These are phyloP conservation scores for Triticum turgidum DNA, from an alignment of 176 grass and related monocot genomes.

Conservation along the genomic window DNA sequence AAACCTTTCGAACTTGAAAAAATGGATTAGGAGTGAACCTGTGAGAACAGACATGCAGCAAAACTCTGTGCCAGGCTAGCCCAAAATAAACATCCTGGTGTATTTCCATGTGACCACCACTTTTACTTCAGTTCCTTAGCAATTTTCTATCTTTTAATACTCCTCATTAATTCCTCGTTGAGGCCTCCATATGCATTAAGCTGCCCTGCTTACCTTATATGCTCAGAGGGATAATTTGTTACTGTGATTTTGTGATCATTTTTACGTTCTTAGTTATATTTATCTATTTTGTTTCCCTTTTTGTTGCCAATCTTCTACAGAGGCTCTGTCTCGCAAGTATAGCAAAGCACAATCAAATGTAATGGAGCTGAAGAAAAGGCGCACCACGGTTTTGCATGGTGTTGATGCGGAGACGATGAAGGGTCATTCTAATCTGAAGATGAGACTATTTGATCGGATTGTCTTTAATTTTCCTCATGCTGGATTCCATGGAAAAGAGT, in stretches of 20 bases:
- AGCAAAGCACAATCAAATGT: constrained; percentile 49
- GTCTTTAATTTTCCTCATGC: constrained; percentile 71
- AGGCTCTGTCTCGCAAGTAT: constrained; percentile 30
- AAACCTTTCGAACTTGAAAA: too few relatives aligned
- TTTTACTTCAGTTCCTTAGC: too few relatives aligned
- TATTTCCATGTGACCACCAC: too few relatives aligned
- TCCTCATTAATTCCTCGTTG: too few relatives aligned
- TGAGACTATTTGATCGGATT: constrained; percentile 47
- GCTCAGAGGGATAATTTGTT: too few relatives aligned
- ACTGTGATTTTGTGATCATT: background rate
- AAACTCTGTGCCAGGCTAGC: too few relatives aligned
- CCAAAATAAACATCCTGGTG: too few relatives aligned
- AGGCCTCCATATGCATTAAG: too few relatives aligned
- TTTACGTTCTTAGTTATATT: background rate
- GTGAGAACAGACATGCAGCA: too few relatives aligned
- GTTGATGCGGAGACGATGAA: constrained; percentile 41
- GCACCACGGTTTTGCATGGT: constrained; percentile 31
- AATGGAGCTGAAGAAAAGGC: constrained; percentile 30
- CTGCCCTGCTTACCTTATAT: too few relatives aligned
- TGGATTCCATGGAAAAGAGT: constrained; percentile 50
- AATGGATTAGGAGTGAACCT: too few relatives aligned
- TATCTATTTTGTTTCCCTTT: background rate
- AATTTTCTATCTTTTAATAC: too few relatives aligned
- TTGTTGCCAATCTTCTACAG: constrained; percentile 25
- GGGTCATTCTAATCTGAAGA: constrained; percentile 38